Base-by-base conservation (phyloP, 495 filamentous ascomycete genomes). In the Penicillium turbatum region DNA sequence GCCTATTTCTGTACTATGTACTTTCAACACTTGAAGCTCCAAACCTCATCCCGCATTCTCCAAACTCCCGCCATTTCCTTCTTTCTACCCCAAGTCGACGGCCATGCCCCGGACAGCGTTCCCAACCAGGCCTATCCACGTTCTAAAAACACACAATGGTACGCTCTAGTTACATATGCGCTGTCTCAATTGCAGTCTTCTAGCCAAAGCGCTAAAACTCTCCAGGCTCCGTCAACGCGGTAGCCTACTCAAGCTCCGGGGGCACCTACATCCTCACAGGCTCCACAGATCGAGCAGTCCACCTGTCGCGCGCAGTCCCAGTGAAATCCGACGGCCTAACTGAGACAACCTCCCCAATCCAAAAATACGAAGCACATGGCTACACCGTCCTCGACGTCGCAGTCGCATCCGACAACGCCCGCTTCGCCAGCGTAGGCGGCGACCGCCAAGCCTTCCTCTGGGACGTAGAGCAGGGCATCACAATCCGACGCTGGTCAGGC, bases 361-460 rank as follows among this genome's bases (percentile, higher is more conserved):
- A 96, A 67, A 85, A 83, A 40, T 97, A 95, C 76, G 72, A 86
- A 49, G 87, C 88, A 2, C 93, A 98, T 75, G 89, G 88, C 58
- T 91, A 97, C 79, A 85, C 86, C 39, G 86, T 98, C 37, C 86
- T 96, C 54, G 86, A 87, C 53, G 73, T 98, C 37, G 77, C 80
- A 55, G 85, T 96, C 44, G 72, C 82, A n/a, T 55, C 66, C 40
- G 83, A 87, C 72, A 98, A 98, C 77, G 78, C 86, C 43, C 80
- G 80, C 29, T 96, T 97, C 66, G 83, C 82, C 19, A 88, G 83
- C 37, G 81, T 84, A 3, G 93, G 93, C 64, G 93, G 95, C 38
- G 93, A 98, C 75, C 83, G 89, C 58, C 79, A 79, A 59, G 89
- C 95, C 5, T 95, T 96, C 64, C 79, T 95, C 15, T 98, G 93